Conservation (phyloP, 495 filamentous ascomycete genomes). For the Daldinia childiae region DNA sequence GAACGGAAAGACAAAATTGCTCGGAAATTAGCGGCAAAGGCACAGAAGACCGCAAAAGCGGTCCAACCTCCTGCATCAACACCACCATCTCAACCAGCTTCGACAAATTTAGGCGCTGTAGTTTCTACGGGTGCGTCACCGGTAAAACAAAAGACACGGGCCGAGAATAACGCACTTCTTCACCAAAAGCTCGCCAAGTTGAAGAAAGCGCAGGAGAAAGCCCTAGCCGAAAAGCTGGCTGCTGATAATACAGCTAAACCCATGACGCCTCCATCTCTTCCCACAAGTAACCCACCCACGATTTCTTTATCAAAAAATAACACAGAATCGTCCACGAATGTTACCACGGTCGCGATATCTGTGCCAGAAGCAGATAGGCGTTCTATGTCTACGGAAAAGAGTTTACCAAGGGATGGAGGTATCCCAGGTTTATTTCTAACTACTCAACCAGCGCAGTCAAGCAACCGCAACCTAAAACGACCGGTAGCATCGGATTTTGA, state of each 20-base stretch:
- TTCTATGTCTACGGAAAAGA: slow-evolving; percentile 24
- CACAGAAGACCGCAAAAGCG: slow-evolving; percentile 45
- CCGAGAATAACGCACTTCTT: slow-evolving; percentile 57
- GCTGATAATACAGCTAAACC: slow-evolving; percentile 17
- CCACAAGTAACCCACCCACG: background rate
- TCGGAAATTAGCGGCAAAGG: slow-evolving; percentile 71
- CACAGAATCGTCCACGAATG: slow-evolving; percentile 1
- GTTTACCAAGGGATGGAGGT: slow-evolving; percentile 26
- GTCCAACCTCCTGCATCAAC: slow-evolving; percentile 28
- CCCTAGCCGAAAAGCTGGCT: slow-evolving; percentile 40
- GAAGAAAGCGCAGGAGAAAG: slow-evolving; percentile 55
- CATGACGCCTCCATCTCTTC: background rate
- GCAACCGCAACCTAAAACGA: slow-evolving; percentile 67
- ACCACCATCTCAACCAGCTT: slow-evolving; percentile 30
- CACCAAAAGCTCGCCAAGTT: slow-evolving; percentile 58
- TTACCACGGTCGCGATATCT: background rate
- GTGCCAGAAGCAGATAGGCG: slow-evolving; percentile 10
- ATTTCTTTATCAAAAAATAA: background rate
- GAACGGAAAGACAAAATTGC: slow-evolving; percentile 82
- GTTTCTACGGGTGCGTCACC: slow-evolving; percentile 29
- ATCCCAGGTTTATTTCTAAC: slow-evolving; percentile 43
- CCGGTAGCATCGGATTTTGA: slow-evolving; percentile 88
- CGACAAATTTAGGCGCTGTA: slow-evolving; percentile 11
- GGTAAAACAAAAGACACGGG: slow-evolving; percentile 49
- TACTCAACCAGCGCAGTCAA: slow-evolving; percentile 28